A percentile compares a stretch with the other conserved stretches of the same genome.
phyloP scores from a whole-genome alignment of 305 asterid species.

The Rubia peregrina region DNA sequence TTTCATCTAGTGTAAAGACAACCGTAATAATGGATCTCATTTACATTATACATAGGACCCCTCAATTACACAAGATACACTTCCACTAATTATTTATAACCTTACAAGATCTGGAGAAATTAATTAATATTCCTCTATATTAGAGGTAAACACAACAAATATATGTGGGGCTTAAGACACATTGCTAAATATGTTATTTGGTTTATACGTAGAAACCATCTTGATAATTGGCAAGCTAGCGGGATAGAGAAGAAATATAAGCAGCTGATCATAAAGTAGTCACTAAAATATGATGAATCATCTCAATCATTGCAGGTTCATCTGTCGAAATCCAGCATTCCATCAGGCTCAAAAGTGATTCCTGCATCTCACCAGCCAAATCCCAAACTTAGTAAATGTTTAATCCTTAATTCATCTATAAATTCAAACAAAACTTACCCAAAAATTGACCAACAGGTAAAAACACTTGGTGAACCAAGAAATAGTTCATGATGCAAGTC shows the following conservation, averaged over 20 bases:
- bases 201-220: not conserved
- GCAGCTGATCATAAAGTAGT: not conserved
- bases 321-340: not conserved
- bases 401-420: not conserved
- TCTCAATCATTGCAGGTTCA: not conserved
- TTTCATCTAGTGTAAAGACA: no score
- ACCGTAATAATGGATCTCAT: not conserved
- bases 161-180: not conserved
- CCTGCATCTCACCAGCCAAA: not conserved
- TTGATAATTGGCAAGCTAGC: not conserved
- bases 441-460: not conserved
- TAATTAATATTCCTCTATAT: not conserved
- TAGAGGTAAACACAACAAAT: not conserved
- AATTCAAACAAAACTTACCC: not conserved
- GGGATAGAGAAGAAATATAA: not conserved
- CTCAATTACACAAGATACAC: not conserved
- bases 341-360: not conserved
- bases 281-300: not conserved
- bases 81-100: not conserved
- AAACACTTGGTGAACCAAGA: not conserved
- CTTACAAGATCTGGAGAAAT: not conserved
- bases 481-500: not conserved
- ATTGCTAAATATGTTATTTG: not conserved
- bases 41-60: not conserved
- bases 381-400: not conserved